These are phyloP conservation scores for Sarcodon sp. DNA, from an alignment of 768 basidiomycete genomes.

Conservation along the genomic window DNA sequence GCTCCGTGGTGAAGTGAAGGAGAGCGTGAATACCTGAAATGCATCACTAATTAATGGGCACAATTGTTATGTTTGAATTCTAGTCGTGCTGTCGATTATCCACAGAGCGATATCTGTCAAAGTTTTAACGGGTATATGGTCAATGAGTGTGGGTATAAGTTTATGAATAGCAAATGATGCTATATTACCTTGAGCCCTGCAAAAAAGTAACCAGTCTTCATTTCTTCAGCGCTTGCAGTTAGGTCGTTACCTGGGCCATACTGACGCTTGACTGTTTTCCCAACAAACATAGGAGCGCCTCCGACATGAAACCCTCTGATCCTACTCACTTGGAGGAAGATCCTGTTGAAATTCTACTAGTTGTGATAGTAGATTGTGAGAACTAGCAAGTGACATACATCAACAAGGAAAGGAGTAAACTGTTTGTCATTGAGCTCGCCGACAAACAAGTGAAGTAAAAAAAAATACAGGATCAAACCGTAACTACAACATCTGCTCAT, in stretches of 20 bases:
- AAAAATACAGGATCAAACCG: no score
- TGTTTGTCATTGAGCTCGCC: conserved; percentile 57
- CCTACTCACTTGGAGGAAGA: conserved; percentile 51
- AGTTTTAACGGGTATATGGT: conserved; percentile 16
- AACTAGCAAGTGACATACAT: no score
- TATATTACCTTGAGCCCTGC: not conserved
- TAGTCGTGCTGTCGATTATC: conserved; percentile 13
- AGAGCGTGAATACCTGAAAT: conserved; percentile 4
- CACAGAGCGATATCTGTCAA: conserved; percentile 16
- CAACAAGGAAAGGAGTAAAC: no score
- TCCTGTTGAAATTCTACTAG: no score
- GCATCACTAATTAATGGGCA: conserved; percentile 6
- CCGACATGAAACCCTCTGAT: conserved; percentile 51
- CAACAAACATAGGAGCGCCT: conserved; percentile 58
- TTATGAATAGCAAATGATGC: not conserved
- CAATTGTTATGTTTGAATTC: conserved; percentile 12
- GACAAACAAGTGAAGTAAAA: conserved; percentile 41
- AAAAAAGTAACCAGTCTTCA: not conserved
- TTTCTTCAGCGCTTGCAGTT: no score
- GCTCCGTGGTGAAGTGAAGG: conserved; percentile 29
- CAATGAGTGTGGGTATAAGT: conserved; percentile 15
- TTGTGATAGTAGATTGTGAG: no score
- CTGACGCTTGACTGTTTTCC: conserved; percentile 30
- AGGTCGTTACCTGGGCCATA: conserved; percentile 1
- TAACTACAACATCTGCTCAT: no score